Conservation (phyloP, 768 basidiomycete species). For the Lentinula lateritia region DNA sequence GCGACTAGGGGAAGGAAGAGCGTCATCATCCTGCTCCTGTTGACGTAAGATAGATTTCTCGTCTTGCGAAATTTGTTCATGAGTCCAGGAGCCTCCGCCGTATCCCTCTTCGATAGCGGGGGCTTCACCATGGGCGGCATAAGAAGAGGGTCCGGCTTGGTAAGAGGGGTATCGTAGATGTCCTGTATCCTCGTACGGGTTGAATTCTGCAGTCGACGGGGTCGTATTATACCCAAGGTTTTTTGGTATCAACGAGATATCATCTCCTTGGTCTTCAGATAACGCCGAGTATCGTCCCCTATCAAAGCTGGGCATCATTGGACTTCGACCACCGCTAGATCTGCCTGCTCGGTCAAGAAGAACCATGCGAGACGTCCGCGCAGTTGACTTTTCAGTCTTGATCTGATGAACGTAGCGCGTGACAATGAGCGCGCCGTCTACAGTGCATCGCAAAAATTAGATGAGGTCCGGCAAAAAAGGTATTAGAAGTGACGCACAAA, state of each 20-base stretch:
- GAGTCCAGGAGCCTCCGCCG: conserved; percentile 6
- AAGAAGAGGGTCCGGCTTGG: background rate
- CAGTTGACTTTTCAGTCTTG: conserved; percentile 41
- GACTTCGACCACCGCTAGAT: background rate
- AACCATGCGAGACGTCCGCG: conserved; percentile 27
- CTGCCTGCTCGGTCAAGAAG: background rate
- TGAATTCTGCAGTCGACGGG: background rate
- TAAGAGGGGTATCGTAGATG: background rate
- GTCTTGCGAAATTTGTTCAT: background rate
- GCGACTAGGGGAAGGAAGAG: too few species aligned
- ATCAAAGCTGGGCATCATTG: conserved; percentile 1
- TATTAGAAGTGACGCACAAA: conserved; percentile 39
- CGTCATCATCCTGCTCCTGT: background rate
- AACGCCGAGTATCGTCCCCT: background rate
- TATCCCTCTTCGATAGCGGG: background rate
- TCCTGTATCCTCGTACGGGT: background rate
- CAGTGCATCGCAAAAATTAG: background rate
- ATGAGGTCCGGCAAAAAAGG: background rate
- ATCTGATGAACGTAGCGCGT: conserved; percentile 51
- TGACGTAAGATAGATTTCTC: background rate
- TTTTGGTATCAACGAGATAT: background rate
- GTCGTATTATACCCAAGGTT: background rate
- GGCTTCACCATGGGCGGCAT: background rate
- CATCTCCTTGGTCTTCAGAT: background rate
- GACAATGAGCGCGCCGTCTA: conserved; percentile 50